A percentile compares a stretch with the other conserved stretches of the same genome.
phyloP scores from a whole-genome alignment of 1,284 basidiomycete genomes.

The Pseudozyma sp. region DNA sequence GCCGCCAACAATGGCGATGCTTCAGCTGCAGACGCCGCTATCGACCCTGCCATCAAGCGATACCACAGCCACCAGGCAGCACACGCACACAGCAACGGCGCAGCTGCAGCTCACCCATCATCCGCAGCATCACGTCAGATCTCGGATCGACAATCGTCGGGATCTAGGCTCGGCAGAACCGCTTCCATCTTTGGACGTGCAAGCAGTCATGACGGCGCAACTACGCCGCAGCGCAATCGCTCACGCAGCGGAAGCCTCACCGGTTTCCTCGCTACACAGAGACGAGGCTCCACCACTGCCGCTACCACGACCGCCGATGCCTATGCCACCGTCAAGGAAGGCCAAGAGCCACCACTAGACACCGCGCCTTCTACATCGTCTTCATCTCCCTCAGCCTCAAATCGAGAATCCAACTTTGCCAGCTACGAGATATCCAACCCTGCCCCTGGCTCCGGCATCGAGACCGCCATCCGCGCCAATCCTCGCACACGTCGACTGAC shows the following conservation, averaged over 20 bases:
- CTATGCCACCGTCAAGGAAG: slow-evolving; percentile 23
- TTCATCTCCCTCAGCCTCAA: slow-evolving; percentile 12
- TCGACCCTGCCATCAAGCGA: slow-evolving; percentile 25
- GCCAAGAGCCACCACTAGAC: slow-evolving; percentile 2
- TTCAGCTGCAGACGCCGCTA: slow-evolving; percentile 3
- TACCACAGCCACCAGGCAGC: slow-evolving; percentile 26
- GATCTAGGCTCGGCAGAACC: slow-evolving; percentile 18
- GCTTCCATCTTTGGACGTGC: slow-evolving; percentile 44
- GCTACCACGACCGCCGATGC: slow-evolving; percentile 16
- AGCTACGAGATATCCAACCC: slow-evolving; percentile 36
- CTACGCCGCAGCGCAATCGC: slow-evolving; percentile 28
- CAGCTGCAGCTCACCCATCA: not conserved
- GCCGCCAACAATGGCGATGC: slow-evolving; percentile 24
- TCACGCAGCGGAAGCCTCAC: slow-evolving; percentile 47
- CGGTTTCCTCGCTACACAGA: slow-evolving; percentile 28
- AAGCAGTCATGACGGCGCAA: slow-evolving; percentile 50
- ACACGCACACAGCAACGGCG: not conserved
- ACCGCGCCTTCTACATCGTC: not conserved
- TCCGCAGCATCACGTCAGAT: slow-evolving; percentile 14
- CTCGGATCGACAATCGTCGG: slow-evolving; percentile 11
- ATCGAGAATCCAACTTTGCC: slow-evolving; percentile 12
- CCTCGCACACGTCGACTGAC: slow-evolving; percentile 37
- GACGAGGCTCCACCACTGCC: slow-evolving; percentile 36
- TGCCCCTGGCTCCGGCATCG: slow-evolving; percentile 21
- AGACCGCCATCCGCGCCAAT: slow-evolving; percentile 38